Conservation (phyloP, 129 eudicot genomes). For the Flaveria linearis region DNA sequence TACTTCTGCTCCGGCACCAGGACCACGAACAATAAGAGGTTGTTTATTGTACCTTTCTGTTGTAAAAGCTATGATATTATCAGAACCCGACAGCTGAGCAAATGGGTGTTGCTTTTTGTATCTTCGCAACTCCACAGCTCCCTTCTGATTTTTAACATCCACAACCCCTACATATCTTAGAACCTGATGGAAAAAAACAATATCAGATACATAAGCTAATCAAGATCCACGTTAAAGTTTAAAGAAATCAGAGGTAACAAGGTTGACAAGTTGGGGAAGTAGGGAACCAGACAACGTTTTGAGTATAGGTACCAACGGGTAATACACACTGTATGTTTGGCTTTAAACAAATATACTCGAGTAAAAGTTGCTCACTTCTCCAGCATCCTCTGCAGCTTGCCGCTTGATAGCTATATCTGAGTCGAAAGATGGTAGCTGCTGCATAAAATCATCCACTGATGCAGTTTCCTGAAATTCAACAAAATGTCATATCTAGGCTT, state of each 20-base stretch:
- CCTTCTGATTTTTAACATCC: slow-evolving; percentile 73
- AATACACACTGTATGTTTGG: not conserved
- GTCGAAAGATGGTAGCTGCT: slow-evolving; percentile 80
- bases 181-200: slow-evolving; percentile 46
- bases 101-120: slow-evolving; percentile 92
- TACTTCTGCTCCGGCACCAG: slow-evolving; percentile 98
- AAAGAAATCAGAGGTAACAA: not conserved
- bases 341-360: not conserved
- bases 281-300: too few species aligned
- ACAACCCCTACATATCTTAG: slow-evolving; percentile 95
- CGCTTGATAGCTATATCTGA: slow-evolving; percentile 58
- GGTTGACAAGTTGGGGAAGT: not conserved
- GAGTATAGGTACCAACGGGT: not conserved
- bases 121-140: slow-evolving; percentile 68
- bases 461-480: slow-evolving; percentile 49
- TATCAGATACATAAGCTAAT: not conserved
- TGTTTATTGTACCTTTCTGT: slow-evolving; percentile 88
- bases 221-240: not conserved
- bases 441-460: slow-evolving; percentile 84
- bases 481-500: slow-evolving; percentile 7
- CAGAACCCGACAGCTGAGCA: slow-evolving; percentile 98
- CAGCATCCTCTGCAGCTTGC: slow-evolving; percentile 77
- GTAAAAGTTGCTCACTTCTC: slow-evolving; percentile 65
- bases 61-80: slow-evolving; percentile 88
- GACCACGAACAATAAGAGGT: slow-evolving; percentile 93